Evolutionary conservation across 2,329 filamentous ascomycete species (phyloP), one percentile per base, ranked within the genome.

Genomic region (Penicillium sumatraense): DNA sequence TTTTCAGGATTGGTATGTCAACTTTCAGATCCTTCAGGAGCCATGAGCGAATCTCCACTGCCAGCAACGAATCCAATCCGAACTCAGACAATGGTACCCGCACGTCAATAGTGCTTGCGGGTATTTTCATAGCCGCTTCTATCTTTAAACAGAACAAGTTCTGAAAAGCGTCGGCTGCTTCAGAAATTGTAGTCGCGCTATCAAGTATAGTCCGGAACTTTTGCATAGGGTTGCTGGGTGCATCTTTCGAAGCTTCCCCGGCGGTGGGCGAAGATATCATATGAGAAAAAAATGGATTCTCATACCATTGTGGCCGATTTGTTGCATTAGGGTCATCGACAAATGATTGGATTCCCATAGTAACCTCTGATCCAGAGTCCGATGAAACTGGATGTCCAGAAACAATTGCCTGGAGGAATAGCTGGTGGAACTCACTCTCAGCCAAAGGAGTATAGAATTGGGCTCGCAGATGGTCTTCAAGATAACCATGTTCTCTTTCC

Each of bases 1-100:
- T 69, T 55, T 79, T 79, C 2, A 83, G 66, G 2, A 83, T 74
- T 0, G 80, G 76, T 0, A 83, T 70, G 47, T 82, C 77, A 0
- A 76, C 65, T 0, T 74, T 56, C 0, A 82, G 33, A 38, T 79
- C 71, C 48, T 79, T 79, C n/a, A 76, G 33, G 58, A 83, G 80
- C 81, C 81, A 84, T 1, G 74, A 64, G 0, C 80, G 75, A 3
- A 78, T 51, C 36, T 76, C 72, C 3, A 78, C 74, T 0, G 75
- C 74, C 2, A 75, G 50, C 0, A 79, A 54, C 2, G 75, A 78
- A 49, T 78, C 76, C 8, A 73, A 56, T 0, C 75, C 69, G 14
- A 73, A 58, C 36, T 77, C 72, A 3, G 66, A 58, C 1, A 72
- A 8, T 2, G 53, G 14, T 8, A 31, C 13, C 8, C 51, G 11